Conservation (phyloP, 805 yeast species). For the Wickerhamomyces hampshirensis region DNA sequence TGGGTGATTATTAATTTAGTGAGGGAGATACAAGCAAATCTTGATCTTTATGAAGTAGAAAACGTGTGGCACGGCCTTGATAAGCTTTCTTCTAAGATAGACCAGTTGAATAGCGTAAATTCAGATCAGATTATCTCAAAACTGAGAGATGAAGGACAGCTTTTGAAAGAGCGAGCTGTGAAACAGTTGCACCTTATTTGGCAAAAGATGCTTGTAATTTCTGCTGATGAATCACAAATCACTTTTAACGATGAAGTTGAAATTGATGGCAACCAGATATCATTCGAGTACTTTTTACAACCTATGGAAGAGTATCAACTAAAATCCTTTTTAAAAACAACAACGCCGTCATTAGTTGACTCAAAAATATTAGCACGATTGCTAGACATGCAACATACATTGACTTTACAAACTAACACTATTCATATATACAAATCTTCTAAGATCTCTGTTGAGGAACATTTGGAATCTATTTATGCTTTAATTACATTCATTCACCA, state of each 20-base stretch:
- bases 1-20: slow-evolving; percentile 22
- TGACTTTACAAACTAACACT: slow-evolving; percentile 6
- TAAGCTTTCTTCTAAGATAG: slow-evolving; percentile 14
- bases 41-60: slow-evolving; percentile 23
- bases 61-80: slow-evolving; percentile 17
- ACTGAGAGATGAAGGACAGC: slow-evolving; percentile 6
- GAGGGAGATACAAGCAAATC: slow-evolving; percentile 21
- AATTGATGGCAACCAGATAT: slow-evolving; percentile 14
- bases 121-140: slow-evolving; percentile 6
- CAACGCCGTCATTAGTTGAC: slow-evolving; percentile 15
- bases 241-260: slow-evolving; percentile 15
- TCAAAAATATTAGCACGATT: slow-evolving; percentile 9
- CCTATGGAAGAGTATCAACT: slow-evolving; percentile 8
- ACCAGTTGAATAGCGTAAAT: slow-evolving; percentile 4
- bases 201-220: slow-evolving; percentile 11
- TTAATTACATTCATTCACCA: slow-evolving; percentile 17
- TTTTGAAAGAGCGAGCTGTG: slow-evolving; percentile 4
- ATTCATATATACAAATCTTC: slow-evolving; percentile 2
- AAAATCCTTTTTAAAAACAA: slow-evolving; percentile 8
- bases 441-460: background rate
- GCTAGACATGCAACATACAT: slow-evolving; percentile 1
- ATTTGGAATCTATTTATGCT: slow-evolving; percentile 14
- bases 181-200: slow-evolving; percentile 10
- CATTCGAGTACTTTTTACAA: slow-evolving; percentile 11
- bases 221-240: slow-evolving; percentile 4